These are phyloP conservation scores for Pseudogymnoascus destructans DNA, from an alignment of 2,329 filamentous ascomycete genomes.

Conservation along the genomic window DNA sequence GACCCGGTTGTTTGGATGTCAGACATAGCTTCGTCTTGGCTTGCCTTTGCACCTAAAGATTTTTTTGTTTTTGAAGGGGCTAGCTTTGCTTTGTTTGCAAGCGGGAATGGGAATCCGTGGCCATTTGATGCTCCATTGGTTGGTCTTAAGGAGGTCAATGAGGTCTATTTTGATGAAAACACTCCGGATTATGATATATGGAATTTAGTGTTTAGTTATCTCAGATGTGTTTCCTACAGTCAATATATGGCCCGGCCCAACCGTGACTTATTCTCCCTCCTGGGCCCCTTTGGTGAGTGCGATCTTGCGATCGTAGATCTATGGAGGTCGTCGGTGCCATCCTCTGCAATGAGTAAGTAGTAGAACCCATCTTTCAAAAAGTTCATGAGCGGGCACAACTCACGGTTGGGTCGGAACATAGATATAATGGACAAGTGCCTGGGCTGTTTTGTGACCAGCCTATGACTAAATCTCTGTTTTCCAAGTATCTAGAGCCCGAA, in stretches of 20 bases:
- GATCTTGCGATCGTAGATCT: conserved; percentile 12
- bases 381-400: no score
- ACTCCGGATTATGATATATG: conserved; percentile 12
- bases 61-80: conserved; percentile 18
- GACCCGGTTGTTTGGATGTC: conserved; percentile 11
- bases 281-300: conserved; percentile 12
- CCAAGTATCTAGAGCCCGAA: neutral
- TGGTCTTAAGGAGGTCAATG: conserved; percentile 15
- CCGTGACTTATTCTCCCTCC: no score
- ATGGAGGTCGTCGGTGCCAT: conserved; percentile 14
- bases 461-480: neutral
- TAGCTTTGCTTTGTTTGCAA: conserved; percentile 17
- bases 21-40: conserved; percentile 13
- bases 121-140: conserved; percentile 14
- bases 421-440: neutral
- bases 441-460: neutral
- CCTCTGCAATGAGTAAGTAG: conserved; percentile 14
- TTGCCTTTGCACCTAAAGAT: conserved; percentile 15
- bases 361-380: conserved; percentile 12
- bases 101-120: conserved; percentile 18
- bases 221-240: neutral
- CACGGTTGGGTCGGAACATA: no score
- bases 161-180: conserved; percentile 12
- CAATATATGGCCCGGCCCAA: neutral
- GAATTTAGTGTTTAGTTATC: neutral